Evolutionary conservation across 2,329 filamentous ascomycete genomes (phyloP), one percentile per base, ranked within the genome.

Genomic region (Juglanconis sp.): DNA sequence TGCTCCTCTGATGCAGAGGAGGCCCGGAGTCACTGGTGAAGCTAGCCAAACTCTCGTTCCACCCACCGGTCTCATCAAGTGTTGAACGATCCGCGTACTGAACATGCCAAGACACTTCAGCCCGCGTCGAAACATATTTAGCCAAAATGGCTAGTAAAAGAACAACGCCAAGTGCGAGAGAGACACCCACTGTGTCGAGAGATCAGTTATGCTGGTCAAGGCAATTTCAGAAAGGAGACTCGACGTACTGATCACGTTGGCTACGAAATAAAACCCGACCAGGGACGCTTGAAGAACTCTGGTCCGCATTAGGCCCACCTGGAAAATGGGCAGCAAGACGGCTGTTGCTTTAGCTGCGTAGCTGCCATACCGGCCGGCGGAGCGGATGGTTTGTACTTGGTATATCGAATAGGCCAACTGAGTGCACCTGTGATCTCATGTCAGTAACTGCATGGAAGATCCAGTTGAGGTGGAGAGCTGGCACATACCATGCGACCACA

Each of bases 401-500:
- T 74, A 68, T 56, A 74, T 65, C 57, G 73, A 69, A 52, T 70
- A 68, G 15, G 74, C 74, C 17, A 79, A 69, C 35, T 73, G 68
- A 4, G 71, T 64, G 10, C 74, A 71, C 76, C 74, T 76, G 50
- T 2, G 11, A 31, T 9, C 4, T 7, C 6, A 35, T 52, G n/a
- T 51, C 10, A 36, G 40, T n/a, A 11, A 40, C 34, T n/a, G n/a
- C 32, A 5, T 30, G 8, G 24, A 49, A 8, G 2, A 31, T 4
- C 50, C 7, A 34, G n/a, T n/a, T 13, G n/a, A 10, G 7, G 30
- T 38, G 3, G 44, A n/a, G 42, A 17, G 15, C 5, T 24, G 24
- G 24, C 24, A 62, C 68, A 54, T 68, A 79, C 78, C 80, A 82
- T 57, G 77, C 80, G 5, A 81, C 68, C 5, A 77, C 71, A 38